A percentile compares a stretch with the other conserved stretches of the same genome.
Conservation (phyloP, 75 land plant genomes). For the Picea sitchensis region DNA sequence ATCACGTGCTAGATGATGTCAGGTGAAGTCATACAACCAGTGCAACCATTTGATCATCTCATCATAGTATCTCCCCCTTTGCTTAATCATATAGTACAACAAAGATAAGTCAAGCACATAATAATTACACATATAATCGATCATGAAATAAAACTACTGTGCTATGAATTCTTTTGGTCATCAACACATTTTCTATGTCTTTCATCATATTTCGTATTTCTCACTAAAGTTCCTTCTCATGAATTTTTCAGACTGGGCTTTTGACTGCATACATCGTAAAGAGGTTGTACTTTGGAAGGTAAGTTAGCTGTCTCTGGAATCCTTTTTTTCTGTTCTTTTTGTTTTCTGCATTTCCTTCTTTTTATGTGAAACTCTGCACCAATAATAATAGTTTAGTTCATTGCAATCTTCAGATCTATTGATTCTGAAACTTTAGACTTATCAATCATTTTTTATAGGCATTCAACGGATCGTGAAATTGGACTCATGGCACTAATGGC, state of each 20-base stretch:
- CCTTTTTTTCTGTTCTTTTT: background rate
- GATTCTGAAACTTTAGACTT: background rate
- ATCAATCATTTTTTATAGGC: slow-evolving; percentile 35
- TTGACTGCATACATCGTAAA: slow-evolving; percentile 51
- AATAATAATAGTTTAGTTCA: background rate
- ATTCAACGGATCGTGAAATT: slow-evolving; percentile 77
- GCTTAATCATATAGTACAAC: too few species aligned
- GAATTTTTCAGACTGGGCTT: slow-evolving; percentile 49
- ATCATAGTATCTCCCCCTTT: too few species aligned
- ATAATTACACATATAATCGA: too few species aligned
- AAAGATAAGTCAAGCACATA: too few species aligned
- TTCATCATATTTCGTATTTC: background rate
- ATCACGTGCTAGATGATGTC: too few species aligned
- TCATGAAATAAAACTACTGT: too few species aligned
- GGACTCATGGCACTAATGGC: slow-evolving; percentile 73
- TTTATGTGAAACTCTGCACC: background rate
- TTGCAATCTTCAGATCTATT: background rate
- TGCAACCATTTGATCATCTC: too few species aligned
- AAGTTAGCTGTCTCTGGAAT: slow-evolving; percentile 8
- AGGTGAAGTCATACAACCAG: too few species aligned
- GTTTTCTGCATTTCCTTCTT: background rate
- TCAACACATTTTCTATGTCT: background rate
- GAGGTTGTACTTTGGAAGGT: slow-evolving; percentile 64
- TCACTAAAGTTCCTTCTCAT: background rate
- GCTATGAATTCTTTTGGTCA: too few species aligned